Evolutionary conservation across 2,329 filamentous ascomycete genomes (phyloP).

Genomic region (Aspergillus pseudoviridinutans): DNA sequence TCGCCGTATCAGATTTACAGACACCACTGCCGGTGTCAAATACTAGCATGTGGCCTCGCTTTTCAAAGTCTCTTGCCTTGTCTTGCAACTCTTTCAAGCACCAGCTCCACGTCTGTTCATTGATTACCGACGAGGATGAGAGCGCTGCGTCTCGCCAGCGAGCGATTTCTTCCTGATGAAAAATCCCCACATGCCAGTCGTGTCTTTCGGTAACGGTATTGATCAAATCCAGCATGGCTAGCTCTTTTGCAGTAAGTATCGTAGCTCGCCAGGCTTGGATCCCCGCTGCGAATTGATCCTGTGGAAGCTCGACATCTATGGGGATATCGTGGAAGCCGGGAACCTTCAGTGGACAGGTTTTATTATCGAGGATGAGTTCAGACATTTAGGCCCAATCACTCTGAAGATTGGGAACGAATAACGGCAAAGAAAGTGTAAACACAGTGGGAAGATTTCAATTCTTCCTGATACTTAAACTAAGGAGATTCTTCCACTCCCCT

Average conservation of each 20-base stretch:
- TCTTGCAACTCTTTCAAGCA: constrained; percentile 11
- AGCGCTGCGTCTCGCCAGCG: constrained; percentile 5
- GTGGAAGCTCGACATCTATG: no score
- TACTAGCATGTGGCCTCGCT: constrained; percentile 2
- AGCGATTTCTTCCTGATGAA: neutral
- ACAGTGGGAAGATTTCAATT: no score
- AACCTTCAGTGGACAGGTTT: no score
- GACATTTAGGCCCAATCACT: no score
- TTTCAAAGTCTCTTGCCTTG: constrained; percentile 3
- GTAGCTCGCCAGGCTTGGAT: no score
- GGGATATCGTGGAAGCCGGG: no score
- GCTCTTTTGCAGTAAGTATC: neutral
- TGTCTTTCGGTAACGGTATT: constrained; percentile 4
- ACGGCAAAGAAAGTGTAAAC: no score
- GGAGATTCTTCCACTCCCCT: no score
- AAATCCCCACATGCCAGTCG: neutral
- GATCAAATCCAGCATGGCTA: constrained; percentile 4
- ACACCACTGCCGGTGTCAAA: constrained; percentile 11
- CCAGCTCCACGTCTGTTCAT: constrained; percentile 9
- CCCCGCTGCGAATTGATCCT: no score
- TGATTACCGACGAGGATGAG: constrained; percentile 4
- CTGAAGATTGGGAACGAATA: no score
- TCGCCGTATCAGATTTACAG: constrained; percentile 2
- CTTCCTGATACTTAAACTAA: no score
- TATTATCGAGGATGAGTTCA: no score